These are phyloP conservation scores for Colletotrichum zoysiae DNA, from an alignment of 2,329 filamentous ascomycete species.

Conservation along the genomic window DNA sequence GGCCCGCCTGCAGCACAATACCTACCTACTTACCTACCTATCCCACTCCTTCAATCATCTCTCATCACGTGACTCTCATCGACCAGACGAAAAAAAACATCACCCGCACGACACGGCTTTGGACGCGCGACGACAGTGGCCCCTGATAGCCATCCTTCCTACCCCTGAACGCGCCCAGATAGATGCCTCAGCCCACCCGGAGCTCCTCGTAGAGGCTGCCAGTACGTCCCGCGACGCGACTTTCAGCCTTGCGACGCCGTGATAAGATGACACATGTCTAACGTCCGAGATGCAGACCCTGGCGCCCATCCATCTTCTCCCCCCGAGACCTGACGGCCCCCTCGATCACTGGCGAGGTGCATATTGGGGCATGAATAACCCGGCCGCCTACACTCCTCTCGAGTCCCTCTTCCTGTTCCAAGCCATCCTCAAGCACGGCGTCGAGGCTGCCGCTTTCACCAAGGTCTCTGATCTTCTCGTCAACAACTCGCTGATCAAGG, in stretches of 20 bases:
- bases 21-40: too few species aligned
- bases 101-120: slow-evolving; percentile 27
- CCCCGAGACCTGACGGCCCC: slow-evolving; percentile 65
- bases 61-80: slow-evolving; percentile 29
- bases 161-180: slow-evolving; percentile 36
- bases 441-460: slow-evolving; percentile 74
- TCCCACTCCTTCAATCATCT: slow-evolving; percentile 24
- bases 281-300: slow-evolving; percentile 53
- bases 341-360: slow-evolving; percentile 69
- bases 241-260: slow-evolving; percentile 34
- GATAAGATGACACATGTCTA: slow-evolving; percentile 36
- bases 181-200: slow-evolving; percentile 39
- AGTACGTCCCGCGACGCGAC: slow-evolving; percentile 42
- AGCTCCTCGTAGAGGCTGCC: slow-evolving; percentile 42
- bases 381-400: slow-evolving; percentile 81
- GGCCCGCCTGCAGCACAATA: slow-evolving; percentile 20
- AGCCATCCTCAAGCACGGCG: slow-evolving; percentile 77
- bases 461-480: slow-evolving; percentile 81
- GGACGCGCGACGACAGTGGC: slow-evolving; percentile 36
- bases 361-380: slow-evolving; percentile 67
- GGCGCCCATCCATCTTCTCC: slow-evolving; percentile 68
- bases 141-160: slow-evolving; percentile 26
- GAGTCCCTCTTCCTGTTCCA: slow-evolving; percentile 90
- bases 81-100: slow-evolving; percentile 34
- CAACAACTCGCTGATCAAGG: slow-evolving; percentile 78